These are phyloP conservation scores for Pyrenochaeta sp. DNA, from an alignment of 2,329 filamentous ascomycete genomes.

Conservation along the genomic window DNA sequence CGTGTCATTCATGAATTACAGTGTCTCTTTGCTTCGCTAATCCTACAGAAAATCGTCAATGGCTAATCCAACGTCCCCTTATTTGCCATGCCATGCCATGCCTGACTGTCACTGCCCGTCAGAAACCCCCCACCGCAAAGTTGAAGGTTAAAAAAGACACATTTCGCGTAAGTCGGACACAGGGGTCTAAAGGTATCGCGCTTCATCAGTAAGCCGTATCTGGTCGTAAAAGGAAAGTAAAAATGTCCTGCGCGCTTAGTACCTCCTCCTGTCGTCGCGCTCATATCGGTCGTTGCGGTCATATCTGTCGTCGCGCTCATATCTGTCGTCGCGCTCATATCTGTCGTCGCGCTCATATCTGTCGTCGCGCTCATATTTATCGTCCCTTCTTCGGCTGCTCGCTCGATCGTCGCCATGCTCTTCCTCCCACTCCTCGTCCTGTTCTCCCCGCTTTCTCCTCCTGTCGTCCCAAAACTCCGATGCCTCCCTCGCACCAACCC, in stretches of 20 bases:
- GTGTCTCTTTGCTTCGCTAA: not conserved
- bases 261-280: conserved; percentile 1
- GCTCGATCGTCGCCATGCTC: conserved; percentile 24
- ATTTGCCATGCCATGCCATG: too few species aligned
- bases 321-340: not conserved
- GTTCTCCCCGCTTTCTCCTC: conserved; percentile 11
- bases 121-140: not conserved
- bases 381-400: conserved; percentile 15
- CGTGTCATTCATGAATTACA: conserved; percentile 2
- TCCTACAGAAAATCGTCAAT: not conserved
- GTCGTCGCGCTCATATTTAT: not conserved
- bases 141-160: not conserved
- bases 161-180: not conserved
- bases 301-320: too few species aligned
- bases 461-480: conserved; percentile 34
- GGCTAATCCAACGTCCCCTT: too few species aligned
- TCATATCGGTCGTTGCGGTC: conserved; percentile 7
- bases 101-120: not conserved
- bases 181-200: not conserved
- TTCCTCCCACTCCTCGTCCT: conserved; percentile 13
- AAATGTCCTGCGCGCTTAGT: not conserved
- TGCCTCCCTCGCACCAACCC: conserved; percentile 39
- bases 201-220: conserved; percentile 2
- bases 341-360: not conserved
- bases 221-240: not conserved